A percentile compares a stretch with the other conserved stretches of the same genome.
phyloP scores from a whole-genome alignment of 495 filamentous ascomycete species.

The Neurospora sp. region DNA sequence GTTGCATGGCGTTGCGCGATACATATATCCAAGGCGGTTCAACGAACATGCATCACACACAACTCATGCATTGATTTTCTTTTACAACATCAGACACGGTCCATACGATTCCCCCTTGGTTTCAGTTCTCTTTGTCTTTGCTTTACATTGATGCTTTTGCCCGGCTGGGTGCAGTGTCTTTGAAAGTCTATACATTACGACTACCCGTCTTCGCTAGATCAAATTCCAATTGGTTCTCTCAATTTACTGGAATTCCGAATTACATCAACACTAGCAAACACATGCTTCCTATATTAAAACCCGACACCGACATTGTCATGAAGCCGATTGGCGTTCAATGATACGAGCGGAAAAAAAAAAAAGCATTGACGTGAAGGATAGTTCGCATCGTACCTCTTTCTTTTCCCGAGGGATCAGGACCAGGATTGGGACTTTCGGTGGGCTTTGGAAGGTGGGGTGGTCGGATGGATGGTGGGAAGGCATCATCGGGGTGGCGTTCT shows the following conservation, averaged over 20 bases:
- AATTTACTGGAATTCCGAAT: background rate
- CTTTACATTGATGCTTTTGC: background rate
- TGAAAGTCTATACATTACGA: background rate
- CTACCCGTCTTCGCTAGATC: background rate
- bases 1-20: slow-evolving; percentile 26
- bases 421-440: background rate
- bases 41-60: background rate
- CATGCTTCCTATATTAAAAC: background rate
- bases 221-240: background rate
- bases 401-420: background rate
- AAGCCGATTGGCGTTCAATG: background rate
- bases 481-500: background rate
- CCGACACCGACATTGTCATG: background rate
- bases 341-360: background rate
- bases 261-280: background rate
- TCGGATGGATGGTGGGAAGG: background rate
- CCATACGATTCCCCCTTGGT: background rate
- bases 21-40: slow-evolving; percentile 3
- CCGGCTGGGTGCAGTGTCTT: background rate
- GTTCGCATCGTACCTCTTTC: background rate
- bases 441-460: background rate
- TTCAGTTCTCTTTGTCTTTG: background rate
- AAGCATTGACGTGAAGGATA: background rate
- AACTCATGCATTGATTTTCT: background rate
- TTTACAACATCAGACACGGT: background rate